Base-by-base conservation (phyloP, 352 stramenopile species). In the Paralagenidium karlingii region DNA sequence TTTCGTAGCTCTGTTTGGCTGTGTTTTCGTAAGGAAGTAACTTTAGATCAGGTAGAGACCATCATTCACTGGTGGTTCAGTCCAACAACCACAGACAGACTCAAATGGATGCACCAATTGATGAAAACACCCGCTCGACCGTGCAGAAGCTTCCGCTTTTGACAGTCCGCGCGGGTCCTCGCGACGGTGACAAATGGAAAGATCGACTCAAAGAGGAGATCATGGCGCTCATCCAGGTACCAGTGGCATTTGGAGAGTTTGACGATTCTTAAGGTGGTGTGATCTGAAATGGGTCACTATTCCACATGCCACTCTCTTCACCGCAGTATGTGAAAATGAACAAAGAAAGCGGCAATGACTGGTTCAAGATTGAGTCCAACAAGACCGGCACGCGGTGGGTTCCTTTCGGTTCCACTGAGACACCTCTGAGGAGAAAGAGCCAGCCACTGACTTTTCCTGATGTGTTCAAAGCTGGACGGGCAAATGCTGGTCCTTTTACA, bases 401-500 rank as follows among this genome's bases (percentile, higher is more conserved):
- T 6, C 13, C 15, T 28, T 24, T 15, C 22, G 7, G 21, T 15
- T 30, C 28, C 24, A 5, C 19, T 40, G 29, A 24, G 24, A 12
- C 16, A 29, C 24, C 33, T 19, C 12, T 30, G 19, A 12, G 26
- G 28, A 12, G n/a, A n/a, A n/a, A n/a, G n/a, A n/a, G n/a, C n/a
- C n/a, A n/a, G n/a, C n/a, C n/a, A 11, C 3, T 15, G 25, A 18
- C 5, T 5, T 7, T 7, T 11, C 27, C 12, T 38, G 30, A 3
- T 3, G 5, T 28, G 8, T 26, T 8, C 19, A n/a, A 21, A 63
- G 58, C 28, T 90, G 80, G 80, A 80, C 61, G 15, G 80, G 80
- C 38, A 94, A 90, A 55, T 94, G 80, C 63, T 94, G 80, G 80
- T 69, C 74, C 21, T 92, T 83, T 47, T 39, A 94, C 63, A 85